Evolutionary conservation across 768 basidiomycete genomes (phyloP).

Genomic region (Cystobasidiopsis lactophilus): DNA sequence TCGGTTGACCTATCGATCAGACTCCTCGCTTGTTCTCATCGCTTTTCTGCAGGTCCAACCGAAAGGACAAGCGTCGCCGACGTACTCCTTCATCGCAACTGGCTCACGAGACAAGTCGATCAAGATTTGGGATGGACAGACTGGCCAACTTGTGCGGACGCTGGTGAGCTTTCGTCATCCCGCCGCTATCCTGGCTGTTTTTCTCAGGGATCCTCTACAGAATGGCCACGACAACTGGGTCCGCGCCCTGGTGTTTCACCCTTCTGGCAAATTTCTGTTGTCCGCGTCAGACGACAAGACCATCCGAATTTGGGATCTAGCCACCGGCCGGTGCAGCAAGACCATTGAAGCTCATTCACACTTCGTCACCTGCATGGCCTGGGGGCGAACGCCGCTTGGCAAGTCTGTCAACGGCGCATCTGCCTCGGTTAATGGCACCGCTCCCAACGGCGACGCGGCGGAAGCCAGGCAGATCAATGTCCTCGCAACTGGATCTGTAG

Average conservation of each 20-base stretch:
- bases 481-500: slow-evolving; percentile 31
- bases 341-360: slow-evolving; percentile 69
- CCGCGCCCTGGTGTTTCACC: slow-evolving; percentile 68
- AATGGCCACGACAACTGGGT: slow-evolving; percentile 59
- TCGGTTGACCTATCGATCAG: slow-evolving; percentile 23
- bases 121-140: slow-evolving; percentile 68
- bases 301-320: slow-evolving; percentile 70
- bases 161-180: slow-evolving; percentile 34
- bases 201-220: neutral
- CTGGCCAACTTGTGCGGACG: slow-evolving; percentile 56
- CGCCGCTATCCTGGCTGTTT: neutral
- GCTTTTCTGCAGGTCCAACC: slow-evolving; percentile 26
- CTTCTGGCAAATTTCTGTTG: slow-evolving; percentile 68
- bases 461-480: slow-evolving; percentile 29
- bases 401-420: neutral
- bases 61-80: slow-evolving; percentile 29
- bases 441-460: slow-evolving; percentile 10
- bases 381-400: slow-evolving; percentile 26
- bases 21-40: neutral
- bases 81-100: slow-evolving; percentile 41
- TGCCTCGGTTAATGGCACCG: neutral
- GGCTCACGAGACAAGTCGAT: slow-evolving; percentile 80
- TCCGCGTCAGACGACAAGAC: slow-evolving; percentile 84
- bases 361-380: slow-evolving; percentile 58
- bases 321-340: slow-evolving; percentile 63